Conservation (phyloP, 1,284 basidiomycete genomes). For the Taiwanofungus camphoratus region DNA sequence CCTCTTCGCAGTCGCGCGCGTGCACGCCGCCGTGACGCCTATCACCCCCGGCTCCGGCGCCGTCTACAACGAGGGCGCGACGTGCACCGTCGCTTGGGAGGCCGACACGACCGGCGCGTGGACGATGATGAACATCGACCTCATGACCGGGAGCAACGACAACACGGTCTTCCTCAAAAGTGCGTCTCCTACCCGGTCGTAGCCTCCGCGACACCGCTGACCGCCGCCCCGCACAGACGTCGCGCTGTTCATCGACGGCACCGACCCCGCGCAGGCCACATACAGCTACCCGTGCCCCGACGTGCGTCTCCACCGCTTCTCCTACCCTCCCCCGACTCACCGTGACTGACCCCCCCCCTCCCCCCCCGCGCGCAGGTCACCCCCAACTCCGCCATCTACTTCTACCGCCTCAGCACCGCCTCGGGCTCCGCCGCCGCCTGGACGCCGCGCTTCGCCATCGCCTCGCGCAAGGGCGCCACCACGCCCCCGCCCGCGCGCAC, state of each 20-base stretch:
- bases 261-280: slow-evolving; percentile 32
- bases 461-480: slow-evolving; percentile 42
- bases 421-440: slow-evolving; percentile 45
- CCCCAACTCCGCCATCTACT: slow-evolving; percentile 69
- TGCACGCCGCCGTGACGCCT: slow-evolving; percentile 48
- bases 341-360: too few relatives aligned
- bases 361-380: too few relatives aligned
- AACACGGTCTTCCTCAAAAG: slow-evolving; percentile 66
- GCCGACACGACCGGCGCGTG: slow-evolving; percentile 51
- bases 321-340: too few relatives aligned
- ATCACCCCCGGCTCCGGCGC: slow-evolving; percentile 40
- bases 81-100: slow-evolving; percentile 52
- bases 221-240: slow-evolving; percentile 38
- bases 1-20: slow-evolving; percentile 32
- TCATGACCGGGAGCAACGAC: slow-evolving; percentile 76
- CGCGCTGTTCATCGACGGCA: slow-evolving; percentile 59
- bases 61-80: slow-evolving; percentile 48
- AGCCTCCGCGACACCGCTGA: background rate
- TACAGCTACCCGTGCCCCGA: slow-evolving; percentile 63
- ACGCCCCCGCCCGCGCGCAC: slow-evolving; percentile 45
- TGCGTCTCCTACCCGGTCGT: slow-evolving; percentile 29
- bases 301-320: too few relatives aligned
- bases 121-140: slow-evolving; percentile 64
- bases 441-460: slow-evolving; percentile 81
- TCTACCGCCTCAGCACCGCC: slow-evolving; percentile 66